Conservation (phyloP, 78 protist genomes). For the Pigoraptor vietnamica region DNA sequence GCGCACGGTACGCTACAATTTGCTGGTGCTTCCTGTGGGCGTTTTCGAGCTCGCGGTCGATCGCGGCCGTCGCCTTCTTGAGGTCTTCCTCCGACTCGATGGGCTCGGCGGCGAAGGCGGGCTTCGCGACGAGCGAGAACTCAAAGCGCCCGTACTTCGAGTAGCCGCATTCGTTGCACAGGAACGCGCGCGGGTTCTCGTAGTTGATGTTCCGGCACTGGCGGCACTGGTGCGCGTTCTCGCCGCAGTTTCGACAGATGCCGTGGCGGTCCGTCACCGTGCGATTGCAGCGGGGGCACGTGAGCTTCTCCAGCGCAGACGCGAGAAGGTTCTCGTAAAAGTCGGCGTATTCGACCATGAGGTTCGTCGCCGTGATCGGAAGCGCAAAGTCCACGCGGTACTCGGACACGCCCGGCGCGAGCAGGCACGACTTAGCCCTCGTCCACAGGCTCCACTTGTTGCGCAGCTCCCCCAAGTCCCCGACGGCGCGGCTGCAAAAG, state of each 20-base stretch:
- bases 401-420: constrained; percentile 35
- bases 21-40: constrained; percentile 48
- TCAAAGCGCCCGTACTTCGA: constrained; percentile 75
- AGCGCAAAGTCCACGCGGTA: constrained; percentile 33
- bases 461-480: constrained; percentile 58
- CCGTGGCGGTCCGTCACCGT: constrained; percentile 75
- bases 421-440: constrained; percentile 19
- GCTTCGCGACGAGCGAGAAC: constrained; percentile 40
- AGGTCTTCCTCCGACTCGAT: constrained; percentile 59
- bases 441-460: constrained; percentile 60
- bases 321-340: constrained; percentile 50
- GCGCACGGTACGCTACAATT: neutral
- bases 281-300: constrained; percentile 76
- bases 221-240: constrained; percentile 91
- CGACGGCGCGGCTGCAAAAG: constrained; percentile 41
- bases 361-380: constrained; percentile 62
- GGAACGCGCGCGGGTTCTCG: constrained; percentile 82
- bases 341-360: constrained; percentile 72
- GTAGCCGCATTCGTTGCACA: constrained; percentile 91
- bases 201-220: constrained; percentile 93
- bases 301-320: constrained; percentile 35
- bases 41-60: constrained; percentile 55
- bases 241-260: constrained; percentile 84
- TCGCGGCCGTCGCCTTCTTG: neutral
- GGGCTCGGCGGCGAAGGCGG: constrained; percentile 43